Conservation (phyloP, 768 basidiomycete species). For the Amanita phalloides region DNA sequence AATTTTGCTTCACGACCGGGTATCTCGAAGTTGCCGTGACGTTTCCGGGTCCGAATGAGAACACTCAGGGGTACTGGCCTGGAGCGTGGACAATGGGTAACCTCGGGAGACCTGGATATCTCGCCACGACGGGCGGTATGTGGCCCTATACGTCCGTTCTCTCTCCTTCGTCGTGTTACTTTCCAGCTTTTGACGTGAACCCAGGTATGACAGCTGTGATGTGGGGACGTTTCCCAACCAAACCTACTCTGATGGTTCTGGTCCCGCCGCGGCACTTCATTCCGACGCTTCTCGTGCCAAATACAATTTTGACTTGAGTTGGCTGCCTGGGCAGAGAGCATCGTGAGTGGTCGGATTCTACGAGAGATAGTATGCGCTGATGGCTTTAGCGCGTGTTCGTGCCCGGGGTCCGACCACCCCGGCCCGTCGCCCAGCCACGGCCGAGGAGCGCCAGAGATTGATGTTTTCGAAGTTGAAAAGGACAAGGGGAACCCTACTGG, state of each 20-base stretch:
- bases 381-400: conserved; percentile 55
- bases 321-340: conserved; percentile 67
- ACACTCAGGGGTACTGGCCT: conserved; percentile 58
- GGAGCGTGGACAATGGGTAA: conserved; percentile 89
- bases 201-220: conserved; percentile 43
- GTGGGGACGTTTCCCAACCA: conserved; percentile 74
- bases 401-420: conserved; percentile 66
- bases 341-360: conserved; percentile 32
- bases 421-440: conserved; percentile 47
- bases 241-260: conserved; percentile 34
- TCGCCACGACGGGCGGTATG: conserved; percentile 68
- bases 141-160: conserved; percentile 64
- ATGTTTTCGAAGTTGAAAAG: conserved; percentile 68
- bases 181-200: too few relatives aligned
- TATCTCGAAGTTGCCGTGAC: conserved; percentile 62
- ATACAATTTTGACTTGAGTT: conserved; percentile 57
- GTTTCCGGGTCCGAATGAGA: conserved; percentile 47
- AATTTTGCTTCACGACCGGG: conserved; percentile 77
- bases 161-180: too few relatives aligned
- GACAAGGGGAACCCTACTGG: conserved; percentile 37
- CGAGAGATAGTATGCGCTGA: not conserved
- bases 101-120: conserved; percentile 71
- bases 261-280: conserved; percentile 52
- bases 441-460: conserved; percentile 75
- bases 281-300: conserved; percentile 34